These are phyloP conservation scores for Bryoerythrophyllum caledonicum DNA, from an alignment of 225 moss, liverwort and hornwort genomes.

Conservation along the genomic window DNA sequence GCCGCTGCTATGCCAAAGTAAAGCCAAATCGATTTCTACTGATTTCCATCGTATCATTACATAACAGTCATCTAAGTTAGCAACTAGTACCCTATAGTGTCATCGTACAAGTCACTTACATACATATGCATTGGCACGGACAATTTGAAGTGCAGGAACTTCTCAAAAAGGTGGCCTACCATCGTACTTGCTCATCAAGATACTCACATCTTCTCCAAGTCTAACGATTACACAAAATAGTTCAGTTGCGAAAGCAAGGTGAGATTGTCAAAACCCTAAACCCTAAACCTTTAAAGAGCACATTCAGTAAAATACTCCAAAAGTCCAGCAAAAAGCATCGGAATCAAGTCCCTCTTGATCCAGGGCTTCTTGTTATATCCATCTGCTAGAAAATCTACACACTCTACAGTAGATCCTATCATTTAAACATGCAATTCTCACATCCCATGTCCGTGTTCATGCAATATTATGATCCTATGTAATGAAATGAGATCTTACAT, in stretches of 20 bases:
- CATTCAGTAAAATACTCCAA: too few species aligned
- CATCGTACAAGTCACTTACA: not conserved
- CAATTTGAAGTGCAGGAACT: too few species aligned
- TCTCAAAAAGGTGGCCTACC: too few species aligned
- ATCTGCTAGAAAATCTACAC: conserved; percentile 59
- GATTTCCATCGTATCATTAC: too few species aligned
- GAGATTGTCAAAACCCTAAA: not conserved
- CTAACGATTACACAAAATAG: not conserved
- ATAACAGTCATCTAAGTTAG: not conserved
- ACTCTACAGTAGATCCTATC: conserved; percentile 57
- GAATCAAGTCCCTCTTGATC: conserved; percentile 36
- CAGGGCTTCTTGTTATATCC: conserved; percentile 58
- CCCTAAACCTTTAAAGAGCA: not conserved
- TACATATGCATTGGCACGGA: not conserved
- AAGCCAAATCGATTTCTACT: too few species aligned
- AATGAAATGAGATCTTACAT: not conserved
- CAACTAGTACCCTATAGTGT: not conserved
- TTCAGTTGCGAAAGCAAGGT: not conserved
- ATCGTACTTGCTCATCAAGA: too few species aligned
- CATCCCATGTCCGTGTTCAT: not conserved
- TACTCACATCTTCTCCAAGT: too few species aligned
- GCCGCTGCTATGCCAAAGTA: not conserved
- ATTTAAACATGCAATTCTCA: conserved; percentile 45
- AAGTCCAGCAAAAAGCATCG: conserved; percentile 70
- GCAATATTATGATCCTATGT: not conserved